These are phyloP conservation scores for Mucor velutinosus DNA, from an alignment of 371 early-diverging fungal species.

Conservation along the genomic window DNA sequence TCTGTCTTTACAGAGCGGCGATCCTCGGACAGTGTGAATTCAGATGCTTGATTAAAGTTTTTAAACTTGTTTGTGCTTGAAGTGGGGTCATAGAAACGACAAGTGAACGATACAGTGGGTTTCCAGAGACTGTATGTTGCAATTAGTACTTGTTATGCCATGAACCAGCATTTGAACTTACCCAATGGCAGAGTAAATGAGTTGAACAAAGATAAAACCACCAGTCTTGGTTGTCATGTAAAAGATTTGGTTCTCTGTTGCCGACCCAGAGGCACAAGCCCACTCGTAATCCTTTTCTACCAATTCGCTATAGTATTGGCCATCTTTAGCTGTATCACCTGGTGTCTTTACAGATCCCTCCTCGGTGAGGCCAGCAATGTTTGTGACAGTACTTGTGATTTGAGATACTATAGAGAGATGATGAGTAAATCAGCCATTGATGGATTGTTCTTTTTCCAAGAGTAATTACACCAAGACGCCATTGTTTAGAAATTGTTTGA, in stretches of 20 bases:
- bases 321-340: conserved; percentile 59
- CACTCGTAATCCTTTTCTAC: conserved; percentile 71
- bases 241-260: conserved; percentile 90
- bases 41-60: conserved; percentile 63
- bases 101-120: conserved; percentile 79
- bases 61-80: conserved; percentile 67
- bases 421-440: neutral
- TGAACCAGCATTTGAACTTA: conserved; percentile 29
- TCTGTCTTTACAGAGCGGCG: conserved; percentile 74
- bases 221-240: conserved; percentile 80
- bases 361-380: conserved; percentile 42
- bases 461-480: neutral
- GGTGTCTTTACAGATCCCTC: conserved; percentile 50
- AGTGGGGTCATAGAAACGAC: conserved; percentile 73
- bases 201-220: conserved; percentile 76
- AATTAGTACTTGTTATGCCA: neutral
- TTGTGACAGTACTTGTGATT: conserved; percentile 50
- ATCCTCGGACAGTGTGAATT: conserved; percentile 71
- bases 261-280: conserved; percentile 71
- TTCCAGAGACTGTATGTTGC: conserved; percentile 36
- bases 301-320: conserved; percentile 59
- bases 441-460: neutral
- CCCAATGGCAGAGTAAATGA: conserved; percentile 87
- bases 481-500: neutral
- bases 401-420: conserved; percentile 41